phyloP scores from a whole-genome alignment of 2,329 filamentous ascomycete genomes.

The Aspergillus fijiensis region DNA sequence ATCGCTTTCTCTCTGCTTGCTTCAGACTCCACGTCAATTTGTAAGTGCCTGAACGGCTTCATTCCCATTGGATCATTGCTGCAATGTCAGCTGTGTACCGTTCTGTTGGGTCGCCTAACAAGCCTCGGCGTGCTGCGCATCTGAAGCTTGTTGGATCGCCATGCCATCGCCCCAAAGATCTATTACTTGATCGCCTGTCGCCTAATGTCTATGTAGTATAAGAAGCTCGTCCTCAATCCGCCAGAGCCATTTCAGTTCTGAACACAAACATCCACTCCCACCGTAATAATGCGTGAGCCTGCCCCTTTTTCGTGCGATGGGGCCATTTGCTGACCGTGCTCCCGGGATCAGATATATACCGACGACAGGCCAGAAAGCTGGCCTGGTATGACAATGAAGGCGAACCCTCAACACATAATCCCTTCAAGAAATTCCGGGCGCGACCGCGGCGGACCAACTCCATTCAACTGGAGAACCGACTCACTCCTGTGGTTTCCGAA shows the following conservation, averaged over 20 bases:
- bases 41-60: not conserved
- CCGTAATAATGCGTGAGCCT: not conserved
- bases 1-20: not conserved
- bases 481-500: constrained; percentile 22
- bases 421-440: constrained; percentile 42
- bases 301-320: not conserved
- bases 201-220: not conserved
- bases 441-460: constrained; percentile 29
- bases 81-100: not conserved
- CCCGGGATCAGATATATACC: constrained; percentile 38
- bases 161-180: not conserved
- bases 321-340: constrained; percentile 4
- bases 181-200: not conserved
- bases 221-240: not conserved
- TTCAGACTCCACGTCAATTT: not conserved
- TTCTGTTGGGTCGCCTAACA: not conserved
- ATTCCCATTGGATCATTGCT: not conserved
- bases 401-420: constrained; percentile 39
- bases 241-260: not conserved
- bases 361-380: constrained; percentile 37
- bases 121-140: not conserved
- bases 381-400: constrained; percentile 46
- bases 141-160: not conserved
- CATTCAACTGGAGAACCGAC: constrained; percentile 33
- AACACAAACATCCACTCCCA: not conserved